A percentile compares a stretch with the other conserved stretches of the same genome.
phyloP scores from a whole-genome alignment of 2,329 filamentous ascomycete species.

The Hypomyces perniciosus region DNA sequence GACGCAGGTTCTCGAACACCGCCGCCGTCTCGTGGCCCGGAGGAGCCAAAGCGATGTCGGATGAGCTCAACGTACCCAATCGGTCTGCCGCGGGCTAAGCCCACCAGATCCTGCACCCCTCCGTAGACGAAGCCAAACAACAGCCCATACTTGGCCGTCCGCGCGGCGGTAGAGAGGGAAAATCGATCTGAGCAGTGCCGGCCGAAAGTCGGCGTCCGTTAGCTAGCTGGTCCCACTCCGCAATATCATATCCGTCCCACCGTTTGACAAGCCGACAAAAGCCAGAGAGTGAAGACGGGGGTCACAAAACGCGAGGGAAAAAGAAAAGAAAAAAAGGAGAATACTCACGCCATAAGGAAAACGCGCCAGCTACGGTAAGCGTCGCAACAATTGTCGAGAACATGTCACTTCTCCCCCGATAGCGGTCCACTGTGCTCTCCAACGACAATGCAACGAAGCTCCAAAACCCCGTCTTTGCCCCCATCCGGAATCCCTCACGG shows the following conservation, averaged over 20 bases:
- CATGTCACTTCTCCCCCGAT: slow-evolving; percentile 64
- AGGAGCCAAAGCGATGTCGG: slow-evolving; percentile 35
- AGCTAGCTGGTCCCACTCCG: slow-evolving; percentile 7
- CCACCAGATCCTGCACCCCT: slow-evolving; percentile 69
- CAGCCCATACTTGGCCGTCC: slow-evolving; percentile 74
- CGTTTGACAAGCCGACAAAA: slow-evolving; percentile 3
- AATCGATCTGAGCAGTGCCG: slow-evolving; percentile 58
- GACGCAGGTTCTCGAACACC: too few relatives aligned
- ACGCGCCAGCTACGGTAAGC: slow-evolving; percentile 75
- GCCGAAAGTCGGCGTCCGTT: slow-evolving; percentile 23
- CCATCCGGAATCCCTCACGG: slow-evolving; percentile 72
- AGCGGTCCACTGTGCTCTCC: slow-evolving; percentile 69
- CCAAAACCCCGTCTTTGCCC: slow-evolving; percentile 63
- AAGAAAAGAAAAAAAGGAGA: neutral
- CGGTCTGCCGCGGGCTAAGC: slow-evolving; percentile 61
- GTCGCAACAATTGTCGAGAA: slow-evolving; percentile 77
- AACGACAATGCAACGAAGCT: slow-evolving; percentile 69
- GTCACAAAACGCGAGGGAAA: neutral
- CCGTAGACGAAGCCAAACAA: slow-evolving; percentile 76
- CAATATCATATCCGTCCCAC: slow-evolving; percentile 4
- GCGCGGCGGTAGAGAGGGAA: slow-evolving; percentile 66
- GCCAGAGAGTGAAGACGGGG: neutral
- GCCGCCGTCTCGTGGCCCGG: slow-evolving; percentile 14
- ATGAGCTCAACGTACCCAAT: slow-evolving; percentile 70
- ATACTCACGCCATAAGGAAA: slow-evolving; percentile 75